These are phyloP conservation scores for Urostyla sp. DNA, from an alignment of 73 alveolate genomes.

Conservation along the genomic window DNA sequence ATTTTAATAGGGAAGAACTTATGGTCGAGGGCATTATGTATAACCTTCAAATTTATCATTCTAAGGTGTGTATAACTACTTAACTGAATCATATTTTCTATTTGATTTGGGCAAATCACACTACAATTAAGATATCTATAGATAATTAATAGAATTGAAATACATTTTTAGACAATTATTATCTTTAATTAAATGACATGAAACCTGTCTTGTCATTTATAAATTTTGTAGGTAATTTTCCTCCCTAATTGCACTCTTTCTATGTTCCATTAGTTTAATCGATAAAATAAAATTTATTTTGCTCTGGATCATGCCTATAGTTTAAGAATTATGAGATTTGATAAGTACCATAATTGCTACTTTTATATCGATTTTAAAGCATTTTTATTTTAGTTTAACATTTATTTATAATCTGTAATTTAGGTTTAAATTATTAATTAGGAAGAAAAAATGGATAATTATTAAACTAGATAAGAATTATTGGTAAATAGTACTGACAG, in stretches of 20 bases:
- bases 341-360: too few species aligned
- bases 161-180: slow-evolving; percentile 3
- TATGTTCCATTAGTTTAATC: slow-evolving; percentile 31
- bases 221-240: slow-evolving; percentile 31
- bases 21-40: not conserved
- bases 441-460: too few species aligned
- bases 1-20: slow-evolving; percentile 31
- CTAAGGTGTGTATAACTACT: slow-evolving; percentile 25
- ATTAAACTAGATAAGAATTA: too few species aligned
- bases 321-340: too few species aligned
- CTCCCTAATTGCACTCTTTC: slow-evolving; percentile 1
- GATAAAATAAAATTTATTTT: slow-evolving; percentile 7
- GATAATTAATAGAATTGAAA: not conserved
- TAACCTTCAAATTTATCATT: slow-evolving; percentile 42
- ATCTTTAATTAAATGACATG: slow-evolving; percentile 14
- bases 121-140: slow-evolving; percentile 17
- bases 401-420: too few species aligned
- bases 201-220: slow-evolving; percentile 22
- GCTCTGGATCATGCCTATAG: slow-evolving; percentile 24
- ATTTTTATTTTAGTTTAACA: too few species aligned
- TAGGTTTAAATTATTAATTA: too few species aligned
- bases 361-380: too few species aligned
- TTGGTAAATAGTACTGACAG: too few species aligned
- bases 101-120: slow-evolving; percentile 8
- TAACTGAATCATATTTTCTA: not conserved